These are phyloP conservation scores for Rhizopus delemar DNA, from an alignment of 371 early-diverging fungal species.

Conservation along the genomic window DNA sequence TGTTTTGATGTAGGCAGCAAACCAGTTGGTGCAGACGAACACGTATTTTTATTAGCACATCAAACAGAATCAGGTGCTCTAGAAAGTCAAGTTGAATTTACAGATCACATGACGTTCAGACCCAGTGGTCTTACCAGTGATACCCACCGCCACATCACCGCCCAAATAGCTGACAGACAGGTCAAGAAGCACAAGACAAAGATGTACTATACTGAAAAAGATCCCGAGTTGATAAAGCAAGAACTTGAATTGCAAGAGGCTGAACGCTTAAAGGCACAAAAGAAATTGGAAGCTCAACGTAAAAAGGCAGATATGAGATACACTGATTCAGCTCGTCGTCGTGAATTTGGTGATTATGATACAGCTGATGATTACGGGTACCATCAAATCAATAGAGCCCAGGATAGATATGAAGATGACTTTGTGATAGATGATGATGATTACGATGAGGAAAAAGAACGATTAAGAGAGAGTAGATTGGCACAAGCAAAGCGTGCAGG, in stretches of 20 bases:
- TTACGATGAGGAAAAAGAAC: slow-evolving; percentile 42
- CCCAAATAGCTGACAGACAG: slow-evolving; percentile 66
- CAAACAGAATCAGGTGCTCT: slow-evolving; percentile 65
- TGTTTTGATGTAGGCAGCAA: slow-evolving; percentile 70
- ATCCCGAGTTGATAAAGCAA: slow-evolving; percentile 54
- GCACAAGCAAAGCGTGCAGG: slow-evolving; percentile 28
- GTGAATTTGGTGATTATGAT: slow-evolving; percentile 30
- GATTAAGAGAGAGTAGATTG: slow-evolving; percentile 33
- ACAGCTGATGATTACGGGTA: slow-evolving; percentile 16
- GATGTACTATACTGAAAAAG: slow-evolving; percentile 62
- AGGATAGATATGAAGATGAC: slow-evolving; percentile 45
- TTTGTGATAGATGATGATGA: slow-evolving; percentile 53
- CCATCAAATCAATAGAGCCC: slow-evolving; percentile 12
- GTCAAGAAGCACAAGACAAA: slow-evolving; percentile 67
- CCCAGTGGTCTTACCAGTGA: slow-evolving; percentile 61
- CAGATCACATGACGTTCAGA: slow-evolving; percentile 69
- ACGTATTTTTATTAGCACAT: slow-evolving; percentile 70
- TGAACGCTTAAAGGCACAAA: slow-evolving; percentile 51
- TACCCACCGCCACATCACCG: slow-evolving; percentile 69
- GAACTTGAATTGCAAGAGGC: slow-evolving; percentile 43
- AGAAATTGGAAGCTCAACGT: slow-evolving; percentile 44
- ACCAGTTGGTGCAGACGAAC: slow-evolving; percentile 50
- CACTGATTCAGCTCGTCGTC: slow-evolving; percentile 17
- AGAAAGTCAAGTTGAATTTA: slow-evolving; percentile 69
- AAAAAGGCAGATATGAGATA: slow-evolving; percentile 36